Percentiles rank a stretch among this genome's conserved stretches.
These are phyloP conservation scores for Bryopsis sp. DNA, from an alignment of 139 green algal genomes.

Conservation along the genomic window DNA sequence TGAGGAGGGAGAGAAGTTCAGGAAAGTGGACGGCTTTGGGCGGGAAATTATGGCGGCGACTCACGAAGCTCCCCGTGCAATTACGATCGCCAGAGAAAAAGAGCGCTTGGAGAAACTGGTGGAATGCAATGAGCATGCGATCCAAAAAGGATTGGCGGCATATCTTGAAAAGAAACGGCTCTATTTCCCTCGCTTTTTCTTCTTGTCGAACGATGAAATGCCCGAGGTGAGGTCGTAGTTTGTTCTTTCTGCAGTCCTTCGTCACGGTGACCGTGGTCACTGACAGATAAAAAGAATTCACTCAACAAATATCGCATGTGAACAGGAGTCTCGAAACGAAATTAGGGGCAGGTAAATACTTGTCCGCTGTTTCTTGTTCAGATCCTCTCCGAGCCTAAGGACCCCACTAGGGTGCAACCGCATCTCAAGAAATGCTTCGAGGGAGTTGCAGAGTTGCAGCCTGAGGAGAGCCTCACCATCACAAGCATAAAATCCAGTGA, in stretches of 20 bases:
- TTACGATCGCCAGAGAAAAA: slow-evolving; percentile 34
- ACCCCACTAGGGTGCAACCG: slow-evolving; percentile 43
- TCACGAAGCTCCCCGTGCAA: slow-evolving; percentile 24
- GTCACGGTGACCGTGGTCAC: no score
- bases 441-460: no score
- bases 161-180: no score
- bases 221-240: slow-evolving; percentile 58
- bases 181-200: slow-evolving; percentile 35
- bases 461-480: slow-evolving; percentile 42
- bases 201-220: no score
- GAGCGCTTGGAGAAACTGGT: slow-evolving; percentile 27
- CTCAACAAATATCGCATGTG: no score
- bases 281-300: no score
- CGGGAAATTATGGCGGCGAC: slow-evolving; percentile 45
- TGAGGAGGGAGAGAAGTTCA: slow-evolving; percentile 49
- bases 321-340: no score
- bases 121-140: slow-evolving; percentile 28
- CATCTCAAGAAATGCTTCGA: slow-evolving; percentile 54
- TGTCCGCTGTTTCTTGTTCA: slow-evolving; percentile 47
- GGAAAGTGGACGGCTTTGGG: slow-evolving; percentile 27
- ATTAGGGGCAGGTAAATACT: no score
- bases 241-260: slow-evolving; percentile 42
- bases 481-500: slow-evolving; percentile 37
- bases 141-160: slow-evolving; percentile 31
- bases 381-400: no score